Evolutionary conservation across 805 yeast genomes (phyloP).

Genomic region (Candida hungchunana): DNA sequence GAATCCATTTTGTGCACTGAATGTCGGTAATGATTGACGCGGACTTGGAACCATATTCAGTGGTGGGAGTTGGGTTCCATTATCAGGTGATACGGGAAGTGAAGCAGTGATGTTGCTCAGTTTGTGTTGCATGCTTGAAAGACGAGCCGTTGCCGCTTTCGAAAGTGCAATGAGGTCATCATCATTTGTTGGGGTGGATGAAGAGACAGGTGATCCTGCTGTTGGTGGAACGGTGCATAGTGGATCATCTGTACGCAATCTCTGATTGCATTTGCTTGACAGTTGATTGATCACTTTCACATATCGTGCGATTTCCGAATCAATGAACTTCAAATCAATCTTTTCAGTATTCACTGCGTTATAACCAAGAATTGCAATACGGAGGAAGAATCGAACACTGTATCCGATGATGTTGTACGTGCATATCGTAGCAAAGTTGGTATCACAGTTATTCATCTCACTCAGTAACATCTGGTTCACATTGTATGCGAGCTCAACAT

Average conservation of each 20-base stretch:
- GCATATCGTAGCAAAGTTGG: slow-evolving; percentile 7
- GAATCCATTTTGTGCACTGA: too few species aligned
- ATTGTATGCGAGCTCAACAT: slow-evolving; percentile 12
- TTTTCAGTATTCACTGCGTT: slow-evolving; percentile 10
- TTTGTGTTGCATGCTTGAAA: too few species aligned
- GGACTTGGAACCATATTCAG: too few species aligned
- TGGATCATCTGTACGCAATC: slow-evolving; percentile 6
- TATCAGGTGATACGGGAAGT: too few species aligned
- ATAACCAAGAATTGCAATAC: slow-evolving; percentile 20
- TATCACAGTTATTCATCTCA: slow-evolving; percentile 1
- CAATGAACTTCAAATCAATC: slow-evolving; percentile 4
- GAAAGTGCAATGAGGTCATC: too few species aligned
- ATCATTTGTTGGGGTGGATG: too few species aligned
- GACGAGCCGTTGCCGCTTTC: too few species aligned
- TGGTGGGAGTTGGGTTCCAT: too few species aligned
- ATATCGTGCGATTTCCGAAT: slow-evolving; percentile 5
- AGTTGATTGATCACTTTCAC: slow-evolving; percentile 2
- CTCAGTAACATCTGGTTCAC: slow-evolving; percentile 9
- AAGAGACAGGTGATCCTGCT: too few species aligned
- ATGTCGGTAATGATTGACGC: too few species aligned
- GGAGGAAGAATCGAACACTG: slow-evolving; percentile 19
- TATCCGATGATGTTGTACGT: slow-evolving; percentile 12
- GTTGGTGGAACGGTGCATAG: slow-evolving; percentile 6
- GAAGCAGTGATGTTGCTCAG: too few species aligned
- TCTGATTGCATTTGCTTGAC: slow-evolving; percentile 2